Evolutionary conservation across 2,329 filamentous ascomycete genomes (phyloP).

Genomic region (Exophiala aquamarina): DNA sequence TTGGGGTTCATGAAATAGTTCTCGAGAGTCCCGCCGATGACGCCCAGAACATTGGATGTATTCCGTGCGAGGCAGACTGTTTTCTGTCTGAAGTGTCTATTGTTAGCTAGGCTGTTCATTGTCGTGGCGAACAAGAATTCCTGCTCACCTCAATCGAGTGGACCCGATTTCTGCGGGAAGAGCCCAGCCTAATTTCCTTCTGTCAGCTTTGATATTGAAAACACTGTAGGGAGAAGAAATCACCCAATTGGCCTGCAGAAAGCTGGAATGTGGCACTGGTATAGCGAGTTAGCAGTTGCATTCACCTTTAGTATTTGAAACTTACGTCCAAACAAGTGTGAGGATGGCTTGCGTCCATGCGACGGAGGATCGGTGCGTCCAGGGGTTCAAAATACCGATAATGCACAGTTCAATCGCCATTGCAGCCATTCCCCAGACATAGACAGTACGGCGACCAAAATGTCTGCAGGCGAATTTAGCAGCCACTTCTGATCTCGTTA

Average conservation of each 20-base stretch:
- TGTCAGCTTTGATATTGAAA: constrained; percentile 56
- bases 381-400: constrained; percentile 30
- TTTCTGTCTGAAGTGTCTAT: constrained; percentile 36
- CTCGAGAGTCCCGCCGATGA: constrained; percentile 31
- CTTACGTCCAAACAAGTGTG: constrained; percentile 42
- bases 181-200: constrained; percentile 54
- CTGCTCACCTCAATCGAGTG: constrained; percentile 49
- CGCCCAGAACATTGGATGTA: constrained; percentile 49
- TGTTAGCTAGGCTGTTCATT: too few relatives aligned
- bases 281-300: too few relatives aligned
- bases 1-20: constrained; percentile 36
- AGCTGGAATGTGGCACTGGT: neutral
- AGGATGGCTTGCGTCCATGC: constrained; percentile 42
- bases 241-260: constrained; percentile 21
- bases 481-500: too few relatives aligned
- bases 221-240: constrained; percentile 23
- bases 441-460: constrained; percentile 41
- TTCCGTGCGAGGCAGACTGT: constrained; percentile 57
- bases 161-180: constrained; percentile 56
- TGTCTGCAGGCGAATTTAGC: constrained; percentile 59
- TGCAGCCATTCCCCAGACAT: constrained; percentile 33
- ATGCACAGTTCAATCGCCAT: constrained; percentile 29
- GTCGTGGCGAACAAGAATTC: too few relatives aligned
- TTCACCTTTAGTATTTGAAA: too few relatives aligned
- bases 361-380: constrained; percentile 25